These are phyloP conservation scores for Teunomyces tritomae DNA, from an alignment of 805 yeast genomes.

Conservation along the genomic window DNA sequence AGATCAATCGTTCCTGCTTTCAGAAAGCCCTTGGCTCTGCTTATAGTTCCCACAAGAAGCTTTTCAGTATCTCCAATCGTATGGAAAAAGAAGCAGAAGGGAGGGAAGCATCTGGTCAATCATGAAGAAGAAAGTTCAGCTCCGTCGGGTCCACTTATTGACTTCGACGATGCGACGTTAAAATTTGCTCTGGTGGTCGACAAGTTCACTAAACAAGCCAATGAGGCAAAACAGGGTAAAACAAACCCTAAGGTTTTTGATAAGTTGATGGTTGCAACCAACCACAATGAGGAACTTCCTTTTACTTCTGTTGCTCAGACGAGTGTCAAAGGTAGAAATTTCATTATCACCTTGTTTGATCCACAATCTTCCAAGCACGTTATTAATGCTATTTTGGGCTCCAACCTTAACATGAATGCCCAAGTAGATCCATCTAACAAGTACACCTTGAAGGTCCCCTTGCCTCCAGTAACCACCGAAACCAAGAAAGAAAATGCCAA, in stretches of 20 bases:
- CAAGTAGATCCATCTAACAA: slow-evolving; percentile 70
- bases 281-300: slow-evolving; percentile 38
- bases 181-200: slow-evolving; percentile 50
- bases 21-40: background rate
- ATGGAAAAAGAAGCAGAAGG: slow-evolving; percentile 9
- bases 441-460: slow-evolving; percentile 67
- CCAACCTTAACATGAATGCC: slow-evolving; percentile 76
- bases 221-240: slow-evolving; percentile 67
- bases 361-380: slow-evolving; percentile 70
- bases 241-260: slow-evolving; percentile 68
- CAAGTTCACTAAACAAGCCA: slow-evolving; percentile 51
- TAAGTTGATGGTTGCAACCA: slow-evolving; percentile 48
- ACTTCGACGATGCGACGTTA: slow-evolving; percentile 37
- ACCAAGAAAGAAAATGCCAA: slow-evolving; percentile 55
- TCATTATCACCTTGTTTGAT: slow-evolving; percentile 83
- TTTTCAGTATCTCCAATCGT: background rate
- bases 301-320: slow-evolving; percentile 73
- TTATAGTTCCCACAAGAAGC: background rate
- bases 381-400: slow-evolving; percentile 64
- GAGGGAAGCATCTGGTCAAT: slow-evolving; percentile 4
- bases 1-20: background rate
- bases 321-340: slow-evolving; percentile 62
- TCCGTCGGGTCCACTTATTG: slow-evolving; percentile 16
- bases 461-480: slow-evolving; percentile 75
- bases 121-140: slow-evolving; percentile 10